Conservation (phyloP, 2,329 filamentous ascomycete species). For the Alternaria viburni region DNA sequence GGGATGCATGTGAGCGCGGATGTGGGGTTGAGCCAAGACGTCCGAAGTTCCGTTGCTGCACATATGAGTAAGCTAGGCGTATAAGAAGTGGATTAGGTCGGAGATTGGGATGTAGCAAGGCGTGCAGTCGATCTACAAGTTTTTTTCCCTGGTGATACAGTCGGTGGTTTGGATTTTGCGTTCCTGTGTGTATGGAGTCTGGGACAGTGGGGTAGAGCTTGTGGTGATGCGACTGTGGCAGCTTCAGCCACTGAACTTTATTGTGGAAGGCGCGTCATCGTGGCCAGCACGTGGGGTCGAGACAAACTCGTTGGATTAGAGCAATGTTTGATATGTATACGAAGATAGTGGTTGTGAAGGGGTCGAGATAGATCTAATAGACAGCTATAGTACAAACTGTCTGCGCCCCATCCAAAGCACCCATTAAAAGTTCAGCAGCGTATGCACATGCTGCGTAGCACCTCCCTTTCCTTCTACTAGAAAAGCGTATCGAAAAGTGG, state of each 20-base stretch:
- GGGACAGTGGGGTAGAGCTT: background rate
- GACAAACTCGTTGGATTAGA: background rate
- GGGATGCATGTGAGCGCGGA: background rate
- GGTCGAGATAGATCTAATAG: background rate
- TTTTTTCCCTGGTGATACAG: background rate
- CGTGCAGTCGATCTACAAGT: background rate
- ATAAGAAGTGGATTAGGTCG: background rate
- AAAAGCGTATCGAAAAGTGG: constrained; percentile 13
- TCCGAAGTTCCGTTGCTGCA: background rate
- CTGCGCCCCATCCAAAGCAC: background rate
- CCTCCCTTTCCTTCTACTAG: background rate
- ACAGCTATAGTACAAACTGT: constrained; percentile 3
- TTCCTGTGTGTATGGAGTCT: background rate
- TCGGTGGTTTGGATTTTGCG: background rate
- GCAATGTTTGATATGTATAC: background rate
- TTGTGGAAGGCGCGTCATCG: background rate
- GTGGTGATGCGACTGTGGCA: background rate
- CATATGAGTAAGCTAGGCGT: background rate
- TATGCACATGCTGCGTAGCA: background rate
- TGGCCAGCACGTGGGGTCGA: background rate
- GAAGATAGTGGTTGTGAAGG: background rate
- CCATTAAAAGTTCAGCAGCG: constrained; percentile 1
- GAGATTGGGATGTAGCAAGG: background rate
- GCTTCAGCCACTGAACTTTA: constrained; percentile 2
- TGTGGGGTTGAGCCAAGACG: background rate